Percentiles rank a stretch among this genome's conserved stretches.
phyloP scores from a whole-genome alignment of 2,329 filamentous ascomycete species.

The Paracamarosporium sp. region DNA sequence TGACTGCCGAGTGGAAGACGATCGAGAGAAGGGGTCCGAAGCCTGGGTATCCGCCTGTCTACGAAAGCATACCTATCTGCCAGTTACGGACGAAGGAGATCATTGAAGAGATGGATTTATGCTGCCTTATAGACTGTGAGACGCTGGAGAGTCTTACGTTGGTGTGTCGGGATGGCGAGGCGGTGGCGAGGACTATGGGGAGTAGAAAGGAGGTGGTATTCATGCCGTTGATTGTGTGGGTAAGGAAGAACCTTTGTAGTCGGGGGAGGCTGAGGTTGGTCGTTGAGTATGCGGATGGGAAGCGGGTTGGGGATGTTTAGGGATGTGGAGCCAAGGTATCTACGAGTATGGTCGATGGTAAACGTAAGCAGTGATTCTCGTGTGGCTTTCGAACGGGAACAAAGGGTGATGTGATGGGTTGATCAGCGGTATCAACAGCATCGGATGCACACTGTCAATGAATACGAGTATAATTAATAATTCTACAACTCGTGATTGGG shows the following conservation, averaged over 20 bases:
- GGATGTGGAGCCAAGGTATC: too few species aligned
- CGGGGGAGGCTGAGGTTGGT: neutral
- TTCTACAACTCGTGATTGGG: too few species aligned
- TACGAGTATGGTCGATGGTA: too few species aligned
- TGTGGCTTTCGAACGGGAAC: neutral
- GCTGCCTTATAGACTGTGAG: conserved; percentile 7
- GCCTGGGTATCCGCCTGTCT: too few species aligned
- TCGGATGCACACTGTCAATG: too few species aligned
- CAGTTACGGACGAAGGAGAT: conserved; percentile 6
- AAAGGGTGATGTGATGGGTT: too few species aligned
- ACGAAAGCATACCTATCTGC: too few species aligned
- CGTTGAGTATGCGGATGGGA: neutral
- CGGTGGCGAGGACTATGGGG: neutral
- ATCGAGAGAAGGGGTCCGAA: neutral
- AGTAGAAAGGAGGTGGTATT: neutral
- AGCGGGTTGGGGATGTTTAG: neutral
- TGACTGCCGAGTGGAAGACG: neutral
- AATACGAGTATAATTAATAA: too few species aligned
- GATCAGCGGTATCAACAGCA: too few species aligned
- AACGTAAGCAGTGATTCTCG: too few species aligned
- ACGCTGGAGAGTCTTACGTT: conserved; percentile 8
- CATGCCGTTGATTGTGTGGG: conserved; percentile 8
- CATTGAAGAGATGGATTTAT: conserved; percentile 3
- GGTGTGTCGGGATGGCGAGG: neutral
- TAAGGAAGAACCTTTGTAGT: conserved; percentile 1